A percentile compares a stretch with the other conserved stretches of the same genome.
These are phyloP conservation scores for Agrostemma githago DNA, from an alignment of 148 eudicot genomes.

Conservation along the genomic window DNA sequence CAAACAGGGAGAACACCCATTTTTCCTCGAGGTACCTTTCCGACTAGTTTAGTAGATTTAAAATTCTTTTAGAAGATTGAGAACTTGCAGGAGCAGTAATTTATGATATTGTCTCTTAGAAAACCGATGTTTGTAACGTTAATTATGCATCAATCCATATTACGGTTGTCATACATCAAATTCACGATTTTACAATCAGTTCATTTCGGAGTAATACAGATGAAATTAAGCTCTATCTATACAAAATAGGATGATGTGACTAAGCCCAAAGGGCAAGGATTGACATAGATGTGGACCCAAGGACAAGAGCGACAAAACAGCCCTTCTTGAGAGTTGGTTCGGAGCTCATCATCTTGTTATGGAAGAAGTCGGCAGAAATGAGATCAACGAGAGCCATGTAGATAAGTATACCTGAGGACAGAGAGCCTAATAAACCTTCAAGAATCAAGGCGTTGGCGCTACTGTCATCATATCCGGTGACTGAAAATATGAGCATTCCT, in stretches of 20 bases:
- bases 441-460: conserved; percentile 62
- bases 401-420: conserved; percentile 75
- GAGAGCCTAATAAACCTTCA: conserved; percentile 73
- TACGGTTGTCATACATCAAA: background rate
- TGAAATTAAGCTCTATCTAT: conserved; percentile 9
- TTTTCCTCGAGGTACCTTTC: background rate
- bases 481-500: conserved; percentile 58
- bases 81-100: background rate
- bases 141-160: background rate
- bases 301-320: conserved; percentile 60
- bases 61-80: background rate
- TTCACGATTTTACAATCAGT: background rate
- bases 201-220: background rate
- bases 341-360: conserved; percentile 61
- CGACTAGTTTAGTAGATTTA: background rate
- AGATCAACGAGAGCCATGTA: conserved; percentile 86
- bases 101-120: background rate
- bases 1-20: background rate
- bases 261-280: conserved; percentile 89
- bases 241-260: conserved; percentile 10
- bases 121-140: background rate
- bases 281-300: conserved; percentile 79
- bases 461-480: conserved; percentile 74
- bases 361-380: conserved; percentile 80
- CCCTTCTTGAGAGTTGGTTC: conserved; percentile 58